Percentiles rank a stretch among this genome's conserved stretches.
These are phyloP conservation scores for Malus hybrid DNA, from an alignment of 331 rosid species.

Conservation along the genomic window DNA sequence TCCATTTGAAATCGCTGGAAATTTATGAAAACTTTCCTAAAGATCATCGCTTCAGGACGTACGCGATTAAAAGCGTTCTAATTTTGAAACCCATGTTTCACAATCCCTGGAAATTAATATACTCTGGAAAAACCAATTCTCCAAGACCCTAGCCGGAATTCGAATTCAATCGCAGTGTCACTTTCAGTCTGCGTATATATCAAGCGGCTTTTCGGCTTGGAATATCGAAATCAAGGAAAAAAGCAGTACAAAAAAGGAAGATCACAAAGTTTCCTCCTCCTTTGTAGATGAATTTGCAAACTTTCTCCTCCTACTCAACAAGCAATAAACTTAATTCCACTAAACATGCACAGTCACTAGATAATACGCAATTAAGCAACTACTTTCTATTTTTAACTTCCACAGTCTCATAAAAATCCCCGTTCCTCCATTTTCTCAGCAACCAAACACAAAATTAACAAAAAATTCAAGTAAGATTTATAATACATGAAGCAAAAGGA, in stretches of 20 bases:
- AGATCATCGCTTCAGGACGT: neutral
- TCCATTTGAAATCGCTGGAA: neutral
- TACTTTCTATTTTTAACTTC: neutral
- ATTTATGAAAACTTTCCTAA: neutral
- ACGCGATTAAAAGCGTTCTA: neutral
- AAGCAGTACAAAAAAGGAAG: neutral
- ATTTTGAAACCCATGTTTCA: neutral
- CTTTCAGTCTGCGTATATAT: too few species aligned
- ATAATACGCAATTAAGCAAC: neutral
- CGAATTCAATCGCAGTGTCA: neutral
- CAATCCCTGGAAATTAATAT: neutral
- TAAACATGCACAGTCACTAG: neutral
- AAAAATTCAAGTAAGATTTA: neutral
- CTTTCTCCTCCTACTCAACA: neutral
- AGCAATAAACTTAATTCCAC: neutral
- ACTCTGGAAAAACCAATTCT: neutral
- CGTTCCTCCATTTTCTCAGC: slow-evolving; percentile 8
- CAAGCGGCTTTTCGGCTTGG: neutral
- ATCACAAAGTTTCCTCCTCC: too few species aligned
- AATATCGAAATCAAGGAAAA: neutral
- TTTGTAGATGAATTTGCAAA: neutral
- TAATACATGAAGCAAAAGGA: neutral
- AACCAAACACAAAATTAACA: neutral
- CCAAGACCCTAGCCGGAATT: neutral
- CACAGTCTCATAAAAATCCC: too few species aligned